Evolutionary conservation across 2,329 filamentous ascomycete genomes (phyloP).

Genomic region (Exophiala viscosa): DNA sequence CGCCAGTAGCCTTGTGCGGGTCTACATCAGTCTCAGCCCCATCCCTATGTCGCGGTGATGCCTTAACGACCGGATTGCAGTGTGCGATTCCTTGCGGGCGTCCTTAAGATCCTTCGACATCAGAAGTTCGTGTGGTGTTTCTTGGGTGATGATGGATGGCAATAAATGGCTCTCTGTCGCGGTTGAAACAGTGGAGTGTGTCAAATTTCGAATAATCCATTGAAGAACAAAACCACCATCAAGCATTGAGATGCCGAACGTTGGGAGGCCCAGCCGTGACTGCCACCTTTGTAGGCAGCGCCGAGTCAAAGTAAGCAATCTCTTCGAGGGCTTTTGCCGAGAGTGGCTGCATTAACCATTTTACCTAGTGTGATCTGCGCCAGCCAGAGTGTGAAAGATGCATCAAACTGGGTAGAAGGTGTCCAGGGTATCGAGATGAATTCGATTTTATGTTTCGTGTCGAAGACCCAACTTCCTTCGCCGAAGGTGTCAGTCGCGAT

Average conservation of each 20-base stretch:
- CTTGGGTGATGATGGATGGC: background rate
- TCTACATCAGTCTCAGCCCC: too few species aligned
- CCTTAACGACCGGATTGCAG: too few species aligned
- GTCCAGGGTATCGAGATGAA: constrained; percentile 34
- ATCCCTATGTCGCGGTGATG: too few species aligned
- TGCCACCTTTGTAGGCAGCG: constrained; percentile 23
- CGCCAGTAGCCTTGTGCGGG: too few species aligned
- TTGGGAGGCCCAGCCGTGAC: constrained; percentile 23
- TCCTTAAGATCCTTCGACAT: too few species aligned
- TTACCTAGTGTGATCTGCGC: constrained; percentile 19
- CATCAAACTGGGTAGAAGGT: constrained; percentile 27
- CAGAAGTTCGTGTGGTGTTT: too few species aligned
- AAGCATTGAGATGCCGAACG: constrained; percentile 18
- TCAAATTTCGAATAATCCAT: too few species aligned
- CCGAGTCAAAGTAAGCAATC: constrained; percentile 20
- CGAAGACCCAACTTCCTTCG: constrained; percentile 24
- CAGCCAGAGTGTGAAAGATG: constrained; percentile 27
- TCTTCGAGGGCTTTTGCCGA: background rate
- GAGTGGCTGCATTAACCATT: constrained; percentile 6
- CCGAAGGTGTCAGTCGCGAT: constrained; percentile 6
- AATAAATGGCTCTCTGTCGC: background rate
- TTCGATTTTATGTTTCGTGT: constrained; percentile 34
- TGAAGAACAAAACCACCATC: too few species aligned
- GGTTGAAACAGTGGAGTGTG: too few species aligned
- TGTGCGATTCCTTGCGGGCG: too few species aligned